A percentile compares a stretch with the other conserved stretches of the same genome.
These are phyloP conservation scores for Mycena rosella DNA, from an alignment of 768 basidiomycete species.

Conservation along the genomic window DNA sequence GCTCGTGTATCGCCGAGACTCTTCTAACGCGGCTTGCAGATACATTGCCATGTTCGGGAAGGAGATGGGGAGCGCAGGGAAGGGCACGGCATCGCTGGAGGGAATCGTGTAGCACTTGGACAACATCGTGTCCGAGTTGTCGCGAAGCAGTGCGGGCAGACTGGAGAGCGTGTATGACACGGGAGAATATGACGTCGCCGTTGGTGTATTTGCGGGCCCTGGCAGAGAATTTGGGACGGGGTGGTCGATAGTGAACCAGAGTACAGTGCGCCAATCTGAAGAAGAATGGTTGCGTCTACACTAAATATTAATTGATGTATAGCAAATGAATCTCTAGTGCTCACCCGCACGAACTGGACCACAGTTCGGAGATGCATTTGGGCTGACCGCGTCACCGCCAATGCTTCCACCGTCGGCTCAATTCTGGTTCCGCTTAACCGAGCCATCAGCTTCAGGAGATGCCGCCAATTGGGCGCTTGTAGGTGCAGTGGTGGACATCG, in stretches of 20 bases:
- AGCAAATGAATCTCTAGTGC: constrained; percentile 29
- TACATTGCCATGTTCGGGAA: constrained; percentile 85
- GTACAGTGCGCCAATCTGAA: constrained; percentile 76
- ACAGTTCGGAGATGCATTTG: constrained; percentile 77
- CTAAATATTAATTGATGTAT: not conserved
- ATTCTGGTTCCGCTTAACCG: constrained; percentile 76
- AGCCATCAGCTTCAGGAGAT: constrained; percentile 81
- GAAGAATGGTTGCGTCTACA: constrained; percentile 71
- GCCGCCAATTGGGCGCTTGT: constrained; percentile 81
- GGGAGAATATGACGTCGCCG: constrained; percentile 75
- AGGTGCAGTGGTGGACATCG: constrained; percentile 77
- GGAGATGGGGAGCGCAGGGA: constrained; percentile 78
- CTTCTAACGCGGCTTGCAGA: constrained; percentile 76
- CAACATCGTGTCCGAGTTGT: constrained; percentile 70
- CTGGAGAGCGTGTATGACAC: constrained; percentile 76
- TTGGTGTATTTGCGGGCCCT: constrained; percentile 63
- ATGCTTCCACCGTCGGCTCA: constrained; percentile 77
- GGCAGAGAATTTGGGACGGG: constrained; percentile 63
- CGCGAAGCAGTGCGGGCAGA: constrained; percentile 72
- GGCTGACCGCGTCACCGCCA: constrained; percentile 64
- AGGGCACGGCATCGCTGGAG: constrained; percentile 66
- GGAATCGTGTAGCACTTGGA: constrained; percentile 83
- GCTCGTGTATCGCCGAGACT: constrained; percentile 69
- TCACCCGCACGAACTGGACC: constrained; percentile 83
- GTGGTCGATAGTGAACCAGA: constrained; percentile 85